phyloP scores from a whole-genome alignment of 2,329 filamentous ascomycete genomes.

The Pyrenophora graminea region DNA sequence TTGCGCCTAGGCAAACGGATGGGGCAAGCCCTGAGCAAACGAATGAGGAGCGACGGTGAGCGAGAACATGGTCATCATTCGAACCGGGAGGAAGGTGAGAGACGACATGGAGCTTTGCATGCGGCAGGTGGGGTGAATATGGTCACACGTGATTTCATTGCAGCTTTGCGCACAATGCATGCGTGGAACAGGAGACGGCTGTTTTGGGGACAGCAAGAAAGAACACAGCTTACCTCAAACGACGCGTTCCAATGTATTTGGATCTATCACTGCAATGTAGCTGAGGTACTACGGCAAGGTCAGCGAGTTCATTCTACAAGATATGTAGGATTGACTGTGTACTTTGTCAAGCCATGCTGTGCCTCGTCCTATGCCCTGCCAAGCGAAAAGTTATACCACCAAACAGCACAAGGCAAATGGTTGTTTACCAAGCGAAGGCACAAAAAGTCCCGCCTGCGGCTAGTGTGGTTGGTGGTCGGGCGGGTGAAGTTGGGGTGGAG shows the following conservation, averaged over 20 bases:
- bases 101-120: not conserved
- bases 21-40: conserved; percentile 14
- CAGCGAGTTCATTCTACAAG: too few relatives aligned
- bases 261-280: not conserved
- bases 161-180: not conserved
- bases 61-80: not conserved
- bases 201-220: too few relatives aligned
- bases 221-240: too few relatives aligned
- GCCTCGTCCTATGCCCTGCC: too few relatives aligned
- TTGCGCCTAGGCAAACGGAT: conserved; percentile 4
- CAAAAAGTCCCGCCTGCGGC: too few relatives aligned
- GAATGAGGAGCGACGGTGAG: conserved; percentile 1
- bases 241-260: too few relatives aligned
- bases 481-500: not conserved
- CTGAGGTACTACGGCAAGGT: not conserved
- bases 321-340: too few relatives aligned
- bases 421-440: too few relatives aligned
- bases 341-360: too few relatives aligned
- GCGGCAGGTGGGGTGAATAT: not conserved
- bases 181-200: not conserved
- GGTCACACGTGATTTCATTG: too few relatives aligned
- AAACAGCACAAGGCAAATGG: too few relatives aligned
- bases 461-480: not conserved
- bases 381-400: too few relatives aligned
- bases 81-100: not conserved